These are phyloP conservation scores for Candida sithepensis DNA, from an alignment of 805 yeast species.

Conservation along the genomic window DNA sequence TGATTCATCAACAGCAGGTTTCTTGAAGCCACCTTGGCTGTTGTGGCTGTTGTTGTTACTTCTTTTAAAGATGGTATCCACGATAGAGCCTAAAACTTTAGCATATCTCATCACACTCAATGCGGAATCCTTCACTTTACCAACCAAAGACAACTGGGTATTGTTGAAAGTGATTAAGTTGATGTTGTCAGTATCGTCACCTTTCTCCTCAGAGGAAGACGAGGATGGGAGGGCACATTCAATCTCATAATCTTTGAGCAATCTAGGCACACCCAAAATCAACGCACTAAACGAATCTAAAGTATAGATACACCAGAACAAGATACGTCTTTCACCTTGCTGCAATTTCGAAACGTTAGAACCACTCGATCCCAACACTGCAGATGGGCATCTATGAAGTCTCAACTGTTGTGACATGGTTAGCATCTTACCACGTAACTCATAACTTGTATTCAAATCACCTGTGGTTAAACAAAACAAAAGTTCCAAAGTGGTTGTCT, in stretches of 20 bases:
- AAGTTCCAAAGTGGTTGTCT: conserved; percentile 63
- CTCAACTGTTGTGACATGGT: conserved; percentile 85
- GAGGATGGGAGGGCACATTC: conserved; percentile 87
- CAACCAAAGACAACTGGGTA: conserved; percentile 58
- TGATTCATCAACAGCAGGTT: conserved; percentile 29
- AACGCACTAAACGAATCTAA: conserved; percentile 74
- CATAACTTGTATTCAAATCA: conserved; percentile 69
- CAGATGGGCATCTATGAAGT: conserved; percentile 82
- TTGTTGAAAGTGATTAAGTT: conserved; percentile 60
- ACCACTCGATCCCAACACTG: conserved; percentile 66
- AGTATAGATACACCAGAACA: conserved; percentile 81
- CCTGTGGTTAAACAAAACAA: conserved; percentile 72
- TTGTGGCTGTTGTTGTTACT: conserved; percentile 30
- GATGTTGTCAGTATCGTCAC: conserved; percentile 44
- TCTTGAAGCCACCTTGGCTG: conserved; percentile 33
- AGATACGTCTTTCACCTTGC: conserved; percentile 77
- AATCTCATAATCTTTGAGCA: conserved; percentile 74
- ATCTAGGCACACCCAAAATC: conserved; percentile 77
- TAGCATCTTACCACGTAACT: conserved; percentile 67
- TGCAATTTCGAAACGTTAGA: conserved; percentile 61
- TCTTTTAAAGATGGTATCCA: conserved; percentile 69
- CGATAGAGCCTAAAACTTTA: conserved; percentile 66
- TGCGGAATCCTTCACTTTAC: conserved; percentile 63
- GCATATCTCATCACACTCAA: conserved; percentile 65
- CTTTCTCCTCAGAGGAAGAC: conserved; percentile 24